These are phyloP conservation scores for Termitomyces sp. DNA, from an alignment of 768 basidiomycete genomes.

Conservation along the genomic window DNA sequence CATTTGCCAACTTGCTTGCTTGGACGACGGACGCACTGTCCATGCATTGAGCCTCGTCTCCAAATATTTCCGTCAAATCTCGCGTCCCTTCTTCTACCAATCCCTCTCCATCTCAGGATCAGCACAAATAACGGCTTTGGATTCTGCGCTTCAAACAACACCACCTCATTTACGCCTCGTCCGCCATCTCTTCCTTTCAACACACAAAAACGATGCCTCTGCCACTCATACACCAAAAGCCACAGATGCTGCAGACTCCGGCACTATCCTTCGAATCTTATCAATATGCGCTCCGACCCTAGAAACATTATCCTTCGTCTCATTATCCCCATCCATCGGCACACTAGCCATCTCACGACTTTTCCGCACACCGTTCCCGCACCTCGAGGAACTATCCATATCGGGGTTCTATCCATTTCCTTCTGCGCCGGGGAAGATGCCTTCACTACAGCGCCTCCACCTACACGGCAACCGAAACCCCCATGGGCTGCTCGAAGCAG, in stretches of 20 bases:
- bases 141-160: constrained; percentile 23
- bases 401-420: constrained; percentile 50
- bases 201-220: constrained; percentile 18
- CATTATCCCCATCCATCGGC: constrained; percentile 27
- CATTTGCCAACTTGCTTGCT: constrained; percentile 38
- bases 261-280: constrained; percentile 28
- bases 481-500: constrained; percentile 36
- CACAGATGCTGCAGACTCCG: constrained; percentile 5
- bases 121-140: constrained; percentile 21
- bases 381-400: constrained; percentile 34
- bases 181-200: constrained; percentile 39
- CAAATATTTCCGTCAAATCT: constrained; percentile 32
- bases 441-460: constrained; percentile 35
- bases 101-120: constrained; percentile 29
- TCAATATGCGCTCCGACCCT: constrained; percentile 34
- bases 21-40: constrained; percentile 32
- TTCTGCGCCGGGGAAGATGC: constrained; percentile 27
- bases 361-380: constrained; percentile 37
- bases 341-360: constrained; percentile 35
- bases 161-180: constrained; percentile 34
- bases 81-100: constrained; percentile 34
- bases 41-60: constrained; percentile 34
- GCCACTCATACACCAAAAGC: constrained; percentile 2
- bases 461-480: constrained; percentile 48
- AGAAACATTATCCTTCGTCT: constrained; percentile 33